phyloP scores from a whole-genome alignment of 805 yeast species.

The Henningerozyma blattae region DNA sequence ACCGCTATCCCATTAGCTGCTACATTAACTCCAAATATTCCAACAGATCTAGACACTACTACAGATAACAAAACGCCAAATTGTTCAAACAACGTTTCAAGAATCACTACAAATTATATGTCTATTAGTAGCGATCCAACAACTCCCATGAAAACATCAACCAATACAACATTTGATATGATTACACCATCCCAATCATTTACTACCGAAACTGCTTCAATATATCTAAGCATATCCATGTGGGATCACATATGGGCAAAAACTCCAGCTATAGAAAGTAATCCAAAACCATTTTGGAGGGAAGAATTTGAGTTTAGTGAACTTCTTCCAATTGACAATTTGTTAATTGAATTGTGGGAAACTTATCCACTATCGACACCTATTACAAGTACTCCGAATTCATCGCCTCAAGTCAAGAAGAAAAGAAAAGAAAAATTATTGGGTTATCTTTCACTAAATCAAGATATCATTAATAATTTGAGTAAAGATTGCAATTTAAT shows the following conservation, averaged over 20 bases:
- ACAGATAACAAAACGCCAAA: too few relatives aligned
- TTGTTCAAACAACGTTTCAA: too few relatives aligned
- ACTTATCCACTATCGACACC: too few relatives aligned
- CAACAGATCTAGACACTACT: too few relatives aligned
- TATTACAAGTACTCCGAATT: too few relatives aligned
- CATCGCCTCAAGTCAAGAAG: too few relatives aligned
- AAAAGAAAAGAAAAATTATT: not conserved
- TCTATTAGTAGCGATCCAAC: too few relatives aligned
- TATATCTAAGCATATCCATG: constrained; percentile 61
- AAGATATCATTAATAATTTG: not conserved
- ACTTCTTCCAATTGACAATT: constrained; percentile 38
- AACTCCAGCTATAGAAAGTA: constrained; percentile 48
- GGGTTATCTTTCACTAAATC: not conserved
- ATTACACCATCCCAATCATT: too few relatives aligned
- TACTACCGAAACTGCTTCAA: not conserved
- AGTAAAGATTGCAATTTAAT: not conserved
- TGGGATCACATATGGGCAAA: constrained; percentile 72
- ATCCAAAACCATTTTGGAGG: constrained; percentile 65
- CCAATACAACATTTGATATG: too few relatives aligned
- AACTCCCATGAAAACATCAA: not conserved
- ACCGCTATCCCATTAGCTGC: too few relatives aligned
- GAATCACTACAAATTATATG: too few relatives aligned
- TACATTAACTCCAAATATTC: too few relatives aligned
- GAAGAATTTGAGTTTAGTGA: constrained; percentile 58
- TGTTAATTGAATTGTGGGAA: constrained; percentile 37